Evolutionary conservation across 768 basidiomycete species (phyloP), one percentile per base, ranked within the genome.

Genomic region (Hericium coralloides): DNA sequence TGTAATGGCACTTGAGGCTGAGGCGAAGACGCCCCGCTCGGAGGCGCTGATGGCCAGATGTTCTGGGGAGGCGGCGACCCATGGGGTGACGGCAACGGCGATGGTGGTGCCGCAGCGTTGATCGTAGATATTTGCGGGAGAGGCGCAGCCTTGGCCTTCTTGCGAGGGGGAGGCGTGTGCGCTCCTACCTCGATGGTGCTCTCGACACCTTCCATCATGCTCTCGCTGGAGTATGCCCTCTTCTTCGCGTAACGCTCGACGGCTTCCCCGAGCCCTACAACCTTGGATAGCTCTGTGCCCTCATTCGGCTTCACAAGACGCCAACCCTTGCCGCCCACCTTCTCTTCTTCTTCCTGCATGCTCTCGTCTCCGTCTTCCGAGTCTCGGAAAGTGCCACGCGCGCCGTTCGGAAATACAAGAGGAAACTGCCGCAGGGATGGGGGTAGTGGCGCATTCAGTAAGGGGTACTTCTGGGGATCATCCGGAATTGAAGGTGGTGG

Each of bases 31-130:
- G 83, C 79, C 2, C 85, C 85, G 64, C 85, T 88, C n/a, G 89
- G 85, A 14, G 87, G 85, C 12, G 87, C 85, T 9, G 88, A 89
- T 18, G 88, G 87, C 87, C 87, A 91, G 53, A 86, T 83, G 53
- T 74, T 73, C 66, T 86, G 81, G 20, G 87, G 86, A 4, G 85
- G 80, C 4, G 90, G 90, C 14, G 91, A 92, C 23, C 89, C 89
- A 70, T 85, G 86, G 18, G 90, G 90, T 12, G 90, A 93, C 12
- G 90, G 90, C 39, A 92, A 72, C 52, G 90, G 90, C 1, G 89
- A 91, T 18, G 87, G 90, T 9, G 89, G 89, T 12, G 88, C 89
- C 10, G 89, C 89, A 12, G 79, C 79, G 63, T 81, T 84, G 41
- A 85, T 72, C 1, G 84, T 82, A n/a, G 79, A 78, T n/a, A 65